Evolutionary conservation across 2,329 filamentous ascomycete genomes (phyloP).

Genomic region (Colletotrichum navitas): DNA sequence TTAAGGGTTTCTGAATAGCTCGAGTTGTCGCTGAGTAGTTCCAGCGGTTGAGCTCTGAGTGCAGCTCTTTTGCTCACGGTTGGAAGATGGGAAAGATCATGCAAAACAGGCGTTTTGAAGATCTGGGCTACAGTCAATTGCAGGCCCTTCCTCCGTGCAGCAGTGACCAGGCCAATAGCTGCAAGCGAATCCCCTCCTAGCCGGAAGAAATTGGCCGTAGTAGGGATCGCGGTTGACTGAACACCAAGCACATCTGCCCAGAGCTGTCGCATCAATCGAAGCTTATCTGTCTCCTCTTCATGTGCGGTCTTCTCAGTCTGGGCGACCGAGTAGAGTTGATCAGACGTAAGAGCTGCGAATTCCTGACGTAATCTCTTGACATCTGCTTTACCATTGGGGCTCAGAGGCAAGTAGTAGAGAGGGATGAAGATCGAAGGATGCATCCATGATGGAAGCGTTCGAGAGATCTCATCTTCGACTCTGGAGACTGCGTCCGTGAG

Average conservation of each 20-base stretch:
- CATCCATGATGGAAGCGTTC: slow-evolving; percentile 32
- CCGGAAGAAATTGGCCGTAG: slow-evolving; percentile 46
- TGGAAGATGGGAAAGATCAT: slow-evolving; percentile 23
- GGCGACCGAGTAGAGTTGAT: slow-evolving; percentile 29
- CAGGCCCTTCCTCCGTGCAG: slow-evolving; percentile 5
- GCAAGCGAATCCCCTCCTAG: slow-evolving; percentile 46
- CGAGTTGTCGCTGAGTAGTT: slow-evolving; percentile 6
- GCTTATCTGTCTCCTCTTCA: slow-evolving; percentile 1
- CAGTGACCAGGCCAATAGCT: slow-evolving; percentile 44
- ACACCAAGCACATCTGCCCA: slow-evolving; percentile 30
- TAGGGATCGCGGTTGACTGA: not conserved
- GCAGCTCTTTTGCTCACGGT: not conserved
- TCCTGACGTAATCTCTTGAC: slow-evolving; percentile 24
- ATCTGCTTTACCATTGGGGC: slow-evolving; percentile 24
- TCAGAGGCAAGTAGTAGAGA: slow-evolving; percentile 23
- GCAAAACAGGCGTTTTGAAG: slow-evolving; percentile 17
- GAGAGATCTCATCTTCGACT: slow-evolving; percentile 9
- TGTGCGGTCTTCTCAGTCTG: not conserved
- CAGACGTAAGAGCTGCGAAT: slow-evolving; percentile 1
- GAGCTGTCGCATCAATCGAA: slow-evolving; percentile 18
- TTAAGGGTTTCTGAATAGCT: not conserved
- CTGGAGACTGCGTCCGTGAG: slow-evolving; percentile 7
- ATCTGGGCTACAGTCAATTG: slow-evolving; percentile 24
- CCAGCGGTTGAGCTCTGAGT: not conserved
- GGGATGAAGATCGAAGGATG: slow-evolving; percentile 33